Evolutionary conservation across 768 basidiomycete species (phyloP), one percentile per base, ranked within the genome.

Genomic region (Phaeotremella skinneri): DNA sequence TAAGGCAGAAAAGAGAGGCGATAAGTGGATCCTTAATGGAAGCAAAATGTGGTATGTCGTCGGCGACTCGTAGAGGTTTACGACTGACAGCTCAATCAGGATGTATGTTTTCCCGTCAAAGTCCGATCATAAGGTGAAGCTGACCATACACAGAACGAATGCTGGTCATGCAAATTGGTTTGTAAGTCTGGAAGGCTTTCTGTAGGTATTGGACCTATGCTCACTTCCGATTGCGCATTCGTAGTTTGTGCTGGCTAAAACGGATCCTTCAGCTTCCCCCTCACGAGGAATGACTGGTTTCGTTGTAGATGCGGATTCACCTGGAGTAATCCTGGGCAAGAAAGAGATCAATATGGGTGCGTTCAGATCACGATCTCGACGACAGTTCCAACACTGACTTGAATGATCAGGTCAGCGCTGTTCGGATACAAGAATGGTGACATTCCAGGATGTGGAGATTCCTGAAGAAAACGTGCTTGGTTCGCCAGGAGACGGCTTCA

Each of bases 1-100:
- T 11, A 68, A 63, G 50, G 79, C 79, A 0, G 71, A 65, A 43
- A 75, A 77, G 63, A 68, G 63, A 4, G 79, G 83, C 26, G 88
- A 85, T 41, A 87, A 89, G 34, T 96, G 84, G 82, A 79, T 81
- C 58, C 76, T 97, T 63, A 76, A 74, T 56, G 76, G 76, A 2
- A 69, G 63, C 31, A 78, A 78, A 68, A 78, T 78, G 76, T 78
- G 76, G 76, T 65, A 26, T 34, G 72, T 66, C 14, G 4, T 0
- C 23, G 1, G 30, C 29, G 48, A 9, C 17, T 13, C 23, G 5
- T 20, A 25, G n/a, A 4, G 13, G 20, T 13, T 58, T 56, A 11
- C 25, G 9, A 31, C 45, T 54, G 14, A 59, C 42, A 4, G 37
- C 41, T 27, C 45, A 23, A 16, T 34, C 51, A 68, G 61, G 68